These are phyloP conservation scores for Kluyveromyces sp. DNA, from an alignment of 1,139 yeast genomes.

Conservation along the genomic window DNA sequence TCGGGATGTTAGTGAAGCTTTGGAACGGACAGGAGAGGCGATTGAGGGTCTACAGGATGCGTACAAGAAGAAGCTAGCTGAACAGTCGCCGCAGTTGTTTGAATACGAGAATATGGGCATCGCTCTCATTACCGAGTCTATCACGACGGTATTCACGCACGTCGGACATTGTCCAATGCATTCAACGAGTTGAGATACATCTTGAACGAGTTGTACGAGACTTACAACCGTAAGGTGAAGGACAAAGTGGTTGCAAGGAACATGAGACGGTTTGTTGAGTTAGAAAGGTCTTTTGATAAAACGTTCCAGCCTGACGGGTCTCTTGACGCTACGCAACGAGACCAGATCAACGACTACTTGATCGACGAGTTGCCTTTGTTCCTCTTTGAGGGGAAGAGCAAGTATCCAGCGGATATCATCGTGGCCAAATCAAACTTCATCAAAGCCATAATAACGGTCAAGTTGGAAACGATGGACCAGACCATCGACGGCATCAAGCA, in stretches of 20 bases:
- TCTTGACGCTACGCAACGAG: conserved; percentile 21
- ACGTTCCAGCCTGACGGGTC: conserved; percentile 11
- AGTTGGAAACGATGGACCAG: conserved; percentile 15
- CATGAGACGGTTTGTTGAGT: conserved; percentile 16
- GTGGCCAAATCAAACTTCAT: conserved; percentile 25
- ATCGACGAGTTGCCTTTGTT: conserved; percentile 24
- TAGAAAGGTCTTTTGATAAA: conserved; percentile 10
- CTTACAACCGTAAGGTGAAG: conserved; percentile 29
- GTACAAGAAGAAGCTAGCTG: conserved; percentile 15
- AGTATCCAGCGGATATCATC: conserved; percentile 18
- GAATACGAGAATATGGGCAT: conserved; percentile 21
- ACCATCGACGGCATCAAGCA: conserved; percentile 14
- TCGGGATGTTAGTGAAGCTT: conserved; percentile 10
- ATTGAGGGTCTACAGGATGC: conserved; percentile 11
- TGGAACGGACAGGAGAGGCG: conserved; percentile 11
- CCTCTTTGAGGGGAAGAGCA: conserved; percentile 21
- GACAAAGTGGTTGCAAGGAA: conserved; percentile 32
- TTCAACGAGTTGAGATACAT: conserved; percentile 22
- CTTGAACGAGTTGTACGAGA: conserved; percentile 23
- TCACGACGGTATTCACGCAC: conserved; percentile 17
- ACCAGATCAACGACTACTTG: conserved; percentile 21
- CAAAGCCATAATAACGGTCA: conserved; percentile 18
- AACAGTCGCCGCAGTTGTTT: conserved; percentile 19
- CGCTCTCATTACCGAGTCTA: conserved; percentile 9
- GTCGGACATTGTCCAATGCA: conserved; percentile 18